Conservation (phyloP, 2,329 filamentous ascomycete genomes). For the Pseudocercospora vitis region DNA sequence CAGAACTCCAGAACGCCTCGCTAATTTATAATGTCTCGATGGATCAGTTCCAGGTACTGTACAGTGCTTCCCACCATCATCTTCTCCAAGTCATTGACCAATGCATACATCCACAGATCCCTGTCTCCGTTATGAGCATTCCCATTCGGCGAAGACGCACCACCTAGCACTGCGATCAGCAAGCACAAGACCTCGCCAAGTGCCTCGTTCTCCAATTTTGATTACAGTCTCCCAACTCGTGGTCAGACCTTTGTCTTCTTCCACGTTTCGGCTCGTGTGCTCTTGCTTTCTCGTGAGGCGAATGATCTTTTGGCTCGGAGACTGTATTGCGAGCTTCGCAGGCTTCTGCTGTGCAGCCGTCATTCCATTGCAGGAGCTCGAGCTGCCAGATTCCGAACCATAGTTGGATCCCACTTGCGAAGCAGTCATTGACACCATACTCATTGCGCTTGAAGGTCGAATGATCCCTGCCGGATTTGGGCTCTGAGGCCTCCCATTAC, state of each 20-base stretch:
- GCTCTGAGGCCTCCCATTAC: slow-evolving; percentile 47
- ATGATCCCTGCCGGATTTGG: slow-evolving; percentile 50
- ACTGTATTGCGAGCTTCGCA: slow-evolving; percentile 92
- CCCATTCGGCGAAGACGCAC: slow-evolving; percentile 93
- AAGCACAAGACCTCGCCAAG: slow-evolving; percentile 78
- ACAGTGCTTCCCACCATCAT: not conserved
- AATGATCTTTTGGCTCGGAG: slow-evolving; percentile 90
- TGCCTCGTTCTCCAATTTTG: slow-evolving; percentile 79
- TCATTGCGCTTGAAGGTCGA: slow-evolving; percentile 60
- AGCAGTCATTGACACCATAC: slow-evolving; percentile 57
- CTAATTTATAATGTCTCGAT: slow-evolving; percentile 7
- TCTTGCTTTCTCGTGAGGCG: slow-evolving; percentile 73
- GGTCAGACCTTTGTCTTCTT: slow-evolving; percentile 65
- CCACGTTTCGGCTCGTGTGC: slow-evolving; percentile 55
- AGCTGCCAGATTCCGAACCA: slow-evolving; percentile 48
- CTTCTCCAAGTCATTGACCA: too few relatives aligned
- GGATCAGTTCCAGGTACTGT: not conserved
- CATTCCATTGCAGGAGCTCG: slow-evolving; percentile 55
- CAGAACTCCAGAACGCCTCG: not conserved
- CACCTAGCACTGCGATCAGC: slow-evolving; percentile 81
- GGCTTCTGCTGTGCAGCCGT: slow-evolving; percentile 66
- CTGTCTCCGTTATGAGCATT: slow-evolving; percentile 54
- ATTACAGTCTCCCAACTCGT: slow-evolving; percentile 87
- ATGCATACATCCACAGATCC: too few relatives aligned
- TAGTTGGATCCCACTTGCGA: slow-evolving; percentile 54